These are phyloP conservation scores for Juglanconis oblonga DNA, from an alignment of 2,329 filamentous ascomycete genomes.

Conservation along the genomic window DNA sequence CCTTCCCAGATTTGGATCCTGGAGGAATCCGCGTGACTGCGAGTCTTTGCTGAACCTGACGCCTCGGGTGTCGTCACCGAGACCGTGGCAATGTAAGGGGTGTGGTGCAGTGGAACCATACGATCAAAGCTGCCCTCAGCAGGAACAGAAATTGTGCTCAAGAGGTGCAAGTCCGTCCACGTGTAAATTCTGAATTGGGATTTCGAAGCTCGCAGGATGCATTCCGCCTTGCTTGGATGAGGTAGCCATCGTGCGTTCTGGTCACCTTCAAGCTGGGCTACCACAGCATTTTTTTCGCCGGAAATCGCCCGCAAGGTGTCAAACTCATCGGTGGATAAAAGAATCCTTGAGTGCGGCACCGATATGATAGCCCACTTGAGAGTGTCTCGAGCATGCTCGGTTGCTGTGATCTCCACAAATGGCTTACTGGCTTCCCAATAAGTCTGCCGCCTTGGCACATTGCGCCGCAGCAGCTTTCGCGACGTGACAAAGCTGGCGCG, in stretches of 20 bases:
- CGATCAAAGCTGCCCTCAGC: not conserved
- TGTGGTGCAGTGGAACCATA: not conserved
- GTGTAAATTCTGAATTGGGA: not conserved
- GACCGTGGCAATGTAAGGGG: constrained; percentile 1
- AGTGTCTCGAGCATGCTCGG: not conserved
- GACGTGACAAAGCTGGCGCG: constrained; percentile 10
- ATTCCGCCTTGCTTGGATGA: not conserved
- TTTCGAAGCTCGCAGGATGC: not conserved
- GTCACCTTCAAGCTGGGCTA: not conserved
- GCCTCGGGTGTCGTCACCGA: not conserved
- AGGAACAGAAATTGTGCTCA: not conserved
- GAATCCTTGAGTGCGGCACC: not conserved
- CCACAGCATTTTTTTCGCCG: not conserved
- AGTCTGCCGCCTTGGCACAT: not conserved
- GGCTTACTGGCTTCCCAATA: not conserved
- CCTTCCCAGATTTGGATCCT: constrained; percentile 4
- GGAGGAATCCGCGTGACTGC: not conserved
- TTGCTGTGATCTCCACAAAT: not conserved
- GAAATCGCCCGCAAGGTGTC: not conserved
- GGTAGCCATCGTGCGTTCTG: not conserved
- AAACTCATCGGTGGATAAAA: not conserved
- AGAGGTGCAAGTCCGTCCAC: not conserved
- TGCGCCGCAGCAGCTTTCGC: constrained; percentile 10
- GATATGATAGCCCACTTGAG: not conserved
- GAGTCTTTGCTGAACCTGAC: not conserved